Conservation (phyloP, 23 red algal species). For the Chondrus crispus region DNA sequence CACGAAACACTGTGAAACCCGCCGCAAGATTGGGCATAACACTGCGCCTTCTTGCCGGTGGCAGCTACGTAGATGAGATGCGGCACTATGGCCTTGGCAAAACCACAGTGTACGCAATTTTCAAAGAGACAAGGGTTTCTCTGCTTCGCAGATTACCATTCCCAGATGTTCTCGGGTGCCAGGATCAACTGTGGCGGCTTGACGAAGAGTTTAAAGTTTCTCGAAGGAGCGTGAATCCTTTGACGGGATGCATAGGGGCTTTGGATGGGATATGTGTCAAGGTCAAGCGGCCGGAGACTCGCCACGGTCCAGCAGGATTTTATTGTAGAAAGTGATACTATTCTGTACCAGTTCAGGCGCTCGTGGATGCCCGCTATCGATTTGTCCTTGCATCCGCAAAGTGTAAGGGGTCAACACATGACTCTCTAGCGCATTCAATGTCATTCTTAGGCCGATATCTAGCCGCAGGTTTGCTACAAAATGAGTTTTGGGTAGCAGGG, state of each 20-base stretch:
- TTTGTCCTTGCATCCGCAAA: not conserved
- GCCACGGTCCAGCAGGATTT: not conserved
- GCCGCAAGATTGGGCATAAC: not conserved
- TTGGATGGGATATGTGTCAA: not conserved
- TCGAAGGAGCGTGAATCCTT: not conserved
- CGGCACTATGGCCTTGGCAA: not conserved
- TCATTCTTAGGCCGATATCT: constrained; percentile 1
- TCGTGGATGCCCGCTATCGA: not conserved
- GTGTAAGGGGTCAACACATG: not conserved
- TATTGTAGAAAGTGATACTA: not conserved
- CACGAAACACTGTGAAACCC: not conserved
- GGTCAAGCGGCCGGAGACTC: not conserved
- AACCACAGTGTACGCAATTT: not conserved
- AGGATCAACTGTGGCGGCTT: not conserved
- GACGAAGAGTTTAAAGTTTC: not conserved
- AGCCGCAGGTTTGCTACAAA: too few species aligned
- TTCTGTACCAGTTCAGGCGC: not conserved
- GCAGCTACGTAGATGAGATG: not conserved
- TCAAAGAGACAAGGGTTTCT: not conserved
- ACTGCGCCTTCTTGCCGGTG: not conserved
- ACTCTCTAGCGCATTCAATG: not conserved
- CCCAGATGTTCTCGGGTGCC: not conserved
- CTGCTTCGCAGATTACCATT: not conserved
- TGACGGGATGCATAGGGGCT: constrained; percentile 1
- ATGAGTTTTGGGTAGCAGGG: not conserved